Evolutionary conservation across 306 rosid species (phyloP).

Genomic region (Prunus persica): Prunus_persica_NCBIv2 NC_034012.1:2827501-2828000

Average conservation of each 20-base stretch:
- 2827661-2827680: slow-evolving; percentile 13
- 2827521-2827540: slow-evolving; percentile 87
- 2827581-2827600: slow-evolving; percentile 73
- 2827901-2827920: slow-evolving; percentile 17
- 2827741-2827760: slow-evolving; percentile 95
- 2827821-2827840: slow-evolving; percentile 90
- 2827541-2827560: slow-evolving; percentile 96
- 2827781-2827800: slow-evolving; percentile 82
- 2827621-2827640: slow-evolving; percentile 83
- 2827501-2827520: slow-evolving; percentile 98
- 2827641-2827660: slow-evolving; percentile 93
- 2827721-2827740: background rate
- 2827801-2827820: slow-evolving; percentile 75
- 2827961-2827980: slow-evolving; percentile 18
- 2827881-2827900: background rate
- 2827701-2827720: background rate
- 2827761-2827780: slow-evolving; percentile 82
- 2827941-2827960: slow-evolving; percentile 20
- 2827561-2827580: slow-evolving; percentile 85
- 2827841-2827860: slow-evolving; percentile 84
- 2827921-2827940: slow-evolving; percentile 1
- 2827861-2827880: slow-evolving; percentile 9
- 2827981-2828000: slow-evolving; percentile 26
- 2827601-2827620: slow-evolving; percentile 84
- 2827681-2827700: background rate